Base-by-base conservation (phyloP, 2,329 filamentous ascomycete genomes). In the Cercospora berteroae region DNA sequence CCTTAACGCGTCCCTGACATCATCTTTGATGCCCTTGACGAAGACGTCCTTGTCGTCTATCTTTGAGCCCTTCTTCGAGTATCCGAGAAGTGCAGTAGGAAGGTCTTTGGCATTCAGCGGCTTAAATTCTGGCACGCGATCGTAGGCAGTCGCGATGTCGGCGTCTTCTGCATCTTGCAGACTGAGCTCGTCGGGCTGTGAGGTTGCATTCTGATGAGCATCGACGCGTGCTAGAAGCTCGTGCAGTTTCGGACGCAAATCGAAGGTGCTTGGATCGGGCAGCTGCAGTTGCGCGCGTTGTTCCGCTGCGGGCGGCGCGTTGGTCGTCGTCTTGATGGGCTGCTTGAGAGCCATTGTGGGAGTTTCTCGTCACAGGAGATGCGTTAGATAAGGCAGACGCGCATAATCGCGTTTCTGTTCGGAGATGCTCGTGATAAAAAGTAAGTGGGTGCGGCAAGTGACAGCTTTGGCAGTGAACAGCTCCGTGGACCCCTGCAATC, bases 231-330 rank as follows among this genome's bases (percentile, higher is more conserved):
- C 84, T 69, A 97, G 88, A 72, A 96, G 87, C 67, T 88, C 85
- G 75, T 92, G 89, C 63, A 97, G 87, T 75, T 93, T 88, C 27
- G 93, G 92, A 63, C 96, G 86, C 73, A 93, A 88, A 82, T 97
- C 94, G 81, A 97, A 92, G 60, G 88, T 88, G 79, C 94, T 90
- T 29, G 94, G 91, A 60, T 91, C 87, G 69, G 95, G 90, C 65
- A 90, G 88, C 75, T 69, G 57, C 27, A 72, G 85, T 48, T 74
- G 70, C 42, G 74, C 63, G 44, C 60, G 42, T 20, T 74, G 68
- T 25, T 67, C 55, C n/a, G 61, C 52, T 25, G 60, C 55, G 39
- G 67, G 13, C 31, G 61, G 61, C 64, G 68, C 59, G 66, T 70
- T 71, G 60, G 69, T 70, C 60, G 70, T 70, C 27, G 69, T 70